A percentile compares a stretch with the other conserved stretches of the same genome.
These are phyloP conservation scores for Hypoxylon lienhwacheense DNA, from an alignment of 495 filamentous ascomycete genomes.

Conservation along the genomic window DNA sequence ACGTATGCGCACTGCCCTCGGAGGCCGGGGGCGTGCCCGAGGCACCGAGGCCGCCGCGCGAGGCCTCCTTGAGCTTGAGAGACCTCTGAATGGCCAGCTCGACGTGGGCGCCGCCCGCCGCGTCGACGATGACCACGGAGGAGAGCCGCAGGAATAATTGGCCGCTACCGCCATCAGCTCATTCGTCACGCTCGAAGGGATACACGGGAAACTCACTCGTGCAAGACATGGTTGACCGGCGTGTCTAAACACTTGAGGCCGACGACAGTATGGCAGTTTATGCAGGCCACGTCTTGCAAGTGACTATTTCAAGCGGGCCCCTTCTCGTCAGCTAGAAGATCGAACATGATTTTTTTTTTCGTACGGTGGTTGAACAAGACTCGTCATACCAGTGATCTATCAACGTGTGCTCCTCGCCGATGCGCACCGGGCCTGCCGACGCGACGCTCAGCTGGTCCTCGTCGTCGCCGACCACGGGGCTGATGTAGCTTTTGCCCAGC, in stretches of 20 bases:
- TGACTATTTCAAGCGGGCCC: slow-evolving; percentile 14
- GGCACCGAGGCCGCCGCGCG: slow-evolving; percentile 2
- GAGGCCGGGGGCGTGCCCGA: slow-evolving; percentile 1
- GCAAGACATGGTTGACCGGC: slow-evolving; percentile 41
- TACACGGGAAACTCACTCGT: slow-evolving; percentile 30
- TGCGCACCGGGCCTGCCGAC: slow-evolving; percentile 19
- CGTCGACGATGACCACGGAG: slow-evolving; percentile 16
- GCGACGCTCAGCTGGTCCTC: slow-evolving; percentile 22
- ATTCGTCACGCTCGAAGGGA: not conserved
- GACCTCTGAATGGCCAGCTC: slow-evolving; percentile 37
- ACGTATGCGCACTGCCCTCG: not conserved
- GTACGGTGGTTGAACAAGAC: too few relatives aligned
- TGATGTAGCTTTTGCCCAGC: slow-evolving; percentile 49
- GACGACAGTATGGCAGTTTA: slow-evolving; percentile 28
- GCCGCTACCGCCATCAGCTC: slow-evolving; percentile 24
- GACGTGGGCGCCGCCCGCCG: slow-evolving; percentile 10
- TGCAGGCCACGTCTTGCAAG: slow-evolving; percentile 40
- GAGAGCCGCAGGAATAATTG: slow-evolving; percentile 34
- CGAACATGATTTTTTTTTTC: too few relatives aligned
- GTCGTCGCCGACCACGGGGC: slow-evolving; percentile 39
- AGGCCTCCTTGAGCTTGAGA: slow-evolving; percentile 33
- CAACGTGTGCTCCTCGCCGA: slow-evolving; percentile 38
- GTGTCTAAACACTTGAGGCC: slow-evolving; percentile 39
- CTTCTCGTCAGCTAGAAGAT: slow-evolving; percentile 4
- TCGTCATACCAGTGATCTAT: slow-evolving; percentile 43